Conservation (phyloP, 2,329 filamentous ascomycete genomes). For the Cladosporium phlei region DNA sequence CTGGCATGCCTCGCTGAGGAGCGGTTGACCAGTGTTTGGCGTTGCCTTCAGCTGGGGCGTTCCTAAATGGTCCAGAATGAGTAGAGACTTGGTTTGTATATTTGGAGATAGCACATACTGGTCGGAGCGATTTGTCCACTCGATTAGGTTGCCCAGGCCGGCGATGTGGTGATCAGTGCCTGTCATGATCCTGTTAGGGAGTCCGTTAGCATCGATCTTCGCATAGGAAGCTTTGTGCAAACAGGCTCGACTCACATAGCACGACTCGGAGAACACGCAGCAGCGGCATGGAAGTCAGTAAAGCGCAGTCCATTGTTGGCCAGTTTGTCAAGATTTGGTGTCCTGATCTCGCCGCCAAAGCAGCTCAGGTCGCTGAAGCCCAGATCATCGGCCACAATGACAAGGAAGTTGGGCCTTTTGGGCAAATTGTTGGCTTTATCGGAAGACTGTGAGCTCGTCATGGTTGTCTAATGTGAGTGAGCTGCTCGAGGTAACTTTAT, state of each 20-base stretch:
- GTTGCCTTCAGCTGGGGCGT: slow-evolving; percentile 47
- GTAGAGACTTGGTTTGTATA: background rate
- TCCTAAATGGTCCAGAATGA: slow-evolving; percentile 19
- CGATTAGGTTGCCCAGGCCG: slow-evolving; percentile 55
- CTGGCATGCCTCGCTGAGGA: slow-evolving; percentile 54
- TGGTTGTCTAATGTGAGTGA: no score
- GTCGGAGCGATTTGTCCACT: slow-evolving; percentile 53
- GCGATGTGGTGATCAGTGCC: slow-evolving; percentile 59
- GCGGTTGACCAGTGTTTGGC: slow-evolving; percentile 44
- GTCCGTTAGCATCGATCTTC: background rate
- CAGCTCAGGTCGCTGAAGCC: slow-evolving; percentile 57
- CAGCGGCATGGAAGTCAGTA: slow-evolving; percentile 61
- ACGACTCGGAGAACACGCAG: slow-evolving; percentile 60
- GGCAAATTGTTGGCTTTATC: no score
- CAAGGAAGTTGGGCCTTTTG: slow-evolving; percentile 54
- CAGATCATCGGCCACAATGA: slow-evolving; percentile 42
- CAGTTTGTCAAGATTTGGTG: slow-evolving; percentile 54
- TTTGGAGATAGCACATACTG: slow-evolving; percentile 26
- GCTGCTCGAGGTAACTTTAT: no score
- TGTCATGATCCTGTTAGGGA: slow-evolving; percentile 47
- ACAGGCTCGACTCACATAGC: slow-evolving; percentile 44
- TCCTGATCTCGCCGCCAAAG: slow-evolving; percentile 58
- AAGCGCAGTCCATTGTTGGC: slow-evolving; percentile 50
- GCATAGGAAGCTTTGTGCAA: background rate
- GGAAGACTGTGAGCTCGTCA: background rate